phyloP scores from a whole-genome alignment of 805 yeast genomes.

The Pichia sporocuriosa region DNA sequence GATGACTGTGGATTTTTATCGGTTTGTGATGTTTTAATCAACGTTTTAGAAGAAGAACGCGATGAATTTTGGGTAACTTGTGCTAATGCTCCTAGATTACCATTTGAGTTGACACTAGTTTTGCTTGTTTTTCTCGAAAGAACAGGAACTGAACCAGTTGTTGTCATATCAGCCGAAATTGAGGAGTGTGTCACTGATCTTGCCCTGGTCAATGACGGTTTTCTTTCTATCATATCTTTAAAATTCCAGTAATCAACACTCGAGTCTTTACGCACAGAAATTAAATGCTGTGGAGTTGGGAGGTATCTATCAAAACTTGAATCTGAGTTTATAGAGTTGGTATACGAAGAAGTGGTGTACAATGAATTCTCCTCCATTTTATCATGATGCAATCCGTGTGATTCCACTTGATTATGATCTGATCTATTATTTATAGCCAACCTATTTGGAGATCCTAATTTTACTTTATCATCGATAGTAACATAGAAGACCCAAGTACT shows the following conservation, averaged over 20 bases:
- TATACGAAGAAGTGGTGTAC: constrained; percentile 45
- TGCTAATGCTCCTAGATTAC: constrained; percentile 1
- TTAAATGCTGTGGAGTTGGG: constrained; percentile 62
- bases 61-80: not conserved
- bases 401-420: too few species aligned
- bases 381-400: too few species aligned
- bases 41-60: not conserved
- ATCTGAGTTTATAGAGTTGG: constrained; percentile 45
- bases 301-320: constrained; percentile 37
- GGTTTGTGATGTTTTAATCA: not conserved
- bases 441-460: constrained; percentile 5
- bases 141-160: not conserved
- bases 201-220: constrained; percentile 24
- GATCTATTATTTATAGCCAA: too few species aligned
- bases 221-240: constrained; percentile 34
- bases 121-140: constrained; percentile 9
- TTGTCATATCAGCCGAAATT: constrained; percentile 2
- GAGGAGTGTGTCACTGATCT: constrained; percentile 23
- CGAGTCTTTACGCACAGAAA: constrained; percentile 35
- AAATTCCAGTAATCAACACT: constrained; percentile 48
- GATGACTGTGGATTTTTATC: constrained; percentile 1
- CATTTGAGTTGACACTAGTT: constrained; percentile 3
- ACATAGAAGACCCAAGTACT: constrained; percentile 1
- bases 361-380: constrained; percentile 21
- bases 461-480: not conserved